Evolutionary conservation across 192 early-diverging fungal genomes (phyloP), one percentile per base, ranked within the genome.

Genomic region (Dissophora ornata): DNA sequence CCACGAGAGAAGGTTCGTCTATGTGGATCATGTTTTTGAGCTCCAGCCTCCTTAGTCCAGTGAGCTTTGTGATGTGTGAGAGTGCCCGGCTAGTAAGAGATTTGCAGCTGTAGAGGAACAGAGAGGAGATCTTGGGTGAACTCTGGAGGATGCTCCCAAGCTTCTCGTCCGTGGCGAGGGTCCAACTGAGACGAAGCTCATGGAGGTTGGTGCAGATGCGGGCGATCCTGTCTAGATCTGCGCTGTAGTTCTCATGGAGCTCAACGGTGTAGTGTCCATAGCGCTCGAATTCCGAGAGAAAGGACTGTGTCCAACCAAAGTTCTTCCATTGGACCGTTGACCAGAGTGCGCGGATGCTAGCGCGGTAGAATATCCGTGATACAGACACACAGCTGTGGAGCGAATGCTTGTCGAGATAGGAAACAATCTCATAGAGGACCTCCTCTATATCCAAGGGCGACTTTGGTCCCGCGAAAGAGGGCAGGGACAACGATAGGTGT

Each of bases 391-490:
- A 67, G 29, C 50, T 77, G 47, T 49, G 38, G 8, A 77, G 52
- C 2, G 73, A 57, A 4, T 55, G 52, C 38, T 54, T 59, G 40
- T 77, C 64, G 13, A 77, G 59, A 49, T 67, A 34, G 7, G 65
- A 77, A 22, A 77, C 59, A 15, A 75, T 75, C 36, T 66, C 71
- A 25, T 44, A 54, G 34, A 77, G 58, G 26, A 77, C 53, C 34
- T 77, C 73, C n/a, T 77, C 73, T 29, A 77, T 67, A 12, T 47
- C 63, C 44, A 77, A 40, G 1, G 73, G 73, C 7, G 73, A 77
- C 46, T 48, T 42, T 15, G 64, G 64, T 6, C 42, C 21, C 22
- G 57, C 41, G 9, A 29, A 19, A 12, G 49, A 9, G 33, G 15
- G 15, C 30, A 30, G 21, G 33, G 47, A 29, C 15, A 16, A 45